Conservation (phyloP, 1,284 basidiomycete genomes). For the Tilletia indica region DNA sequence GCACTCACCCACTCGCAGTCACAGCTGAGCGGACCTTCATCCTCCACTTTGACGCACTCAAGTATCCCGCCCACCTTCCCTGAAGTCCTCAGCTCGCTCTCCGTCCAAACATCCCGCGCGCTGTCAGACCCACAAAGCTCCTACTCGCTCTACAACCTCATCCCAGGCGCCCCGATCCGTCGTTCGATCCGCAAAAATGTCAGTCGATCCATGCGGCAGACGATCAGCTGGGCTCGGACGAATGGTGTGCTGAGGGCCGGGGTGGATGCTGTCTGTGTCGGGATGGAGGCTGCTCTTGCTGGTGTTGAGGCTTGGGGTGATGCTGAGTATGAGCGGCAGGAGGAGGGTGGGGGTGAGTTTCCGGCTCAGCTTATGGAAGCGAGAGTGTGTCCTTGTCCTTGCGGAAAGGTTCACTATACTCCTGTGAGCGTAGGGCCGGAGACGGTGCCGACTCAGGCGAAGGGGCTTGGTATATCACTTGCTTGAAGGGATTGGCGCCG, state of each 20-base stretch:
- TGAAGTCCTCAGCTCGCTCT: slow-evolving; percentile 15
- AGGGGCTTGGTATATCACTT: too few species aligned
- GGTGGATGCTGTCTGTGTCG: slow-evolving; percentile 12
- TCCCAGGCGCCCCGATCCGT: slow-evolving; percentile 2
- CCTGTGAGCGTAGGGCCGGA: too few species aligned
- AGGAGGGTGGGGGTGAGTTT: background rate
- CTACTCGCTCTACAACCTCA: slow-evolving; percentile 16
- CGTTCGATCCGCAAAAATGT: slow-evolving; percentile 13
- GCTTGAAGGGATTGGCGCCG: too few species aligned
- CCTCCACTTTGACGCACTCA: background rate
- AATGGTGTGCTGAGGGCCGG: slow-evolving; percentile 14
- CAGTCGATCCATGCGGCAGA: slow-evolving; percentile 15
- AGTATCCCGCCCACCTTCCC: background rate
- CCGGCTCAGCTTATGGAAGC: background rate
- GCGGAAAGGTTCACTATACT: slow-evolving; percentile 1
- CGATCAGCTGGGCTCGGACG: slow-evolving; percentile 13
- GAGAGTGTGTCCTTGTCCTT: slow-evolving; percentile 10
- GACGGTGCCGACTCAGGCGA: too few species aligned
- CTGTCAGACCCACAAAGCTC: slow-evolving; percentile 5
- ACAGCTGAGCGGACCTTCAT: too few species aligned
- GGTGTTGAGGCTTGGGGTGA: slow-evolving; percentile 16
- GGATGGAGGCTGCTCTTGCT: slow-evolving; percentile 11
- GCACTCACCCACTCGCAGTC: background rate
- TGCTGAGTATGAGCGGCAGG: slow-evolving; percentile 15
- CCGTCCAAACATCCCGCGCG: slow-evolving; percentile 4